phyloP scores from a whole-genome alignment of 225 moss, liverwort and hornwort genomes.

The Straminergon stramineum region DNA sequence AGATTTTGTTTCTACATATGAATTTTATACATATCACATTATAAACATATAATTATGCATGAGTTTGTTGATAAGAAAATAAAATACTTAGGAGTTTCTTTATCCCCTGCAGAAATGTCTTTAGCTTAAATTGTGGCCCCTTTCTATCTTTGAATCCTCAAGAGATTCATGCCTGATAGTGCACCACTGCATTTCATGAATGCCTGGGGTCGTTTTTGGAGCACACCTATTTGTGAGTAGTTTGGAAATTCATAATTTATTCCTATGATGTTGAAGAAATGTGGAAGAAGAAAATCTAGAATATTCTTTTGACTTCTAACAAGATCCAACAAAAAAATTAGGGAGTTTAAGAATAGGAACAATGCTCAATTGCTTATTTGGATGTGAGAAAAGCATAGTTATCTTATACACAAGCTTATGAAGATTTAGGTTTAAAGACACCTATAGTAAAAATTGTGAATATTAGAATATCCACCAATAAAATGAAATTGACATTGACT shows the following conservation, averaged over 20 bases:
- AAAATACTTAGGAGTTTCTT: background rate
- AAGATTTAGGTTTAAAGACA: background rate
- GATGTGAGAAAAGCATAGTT: background rate
- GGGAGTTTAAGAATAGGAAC: background rate
- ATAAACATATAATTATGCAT: background rate
- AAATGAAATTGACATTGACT: background rate
- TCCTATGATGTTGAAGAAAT: background rate
- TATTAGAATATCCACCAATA: background rate
- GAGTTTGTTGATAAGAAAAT: background rate
- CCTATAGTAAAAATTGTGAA: accelerated
- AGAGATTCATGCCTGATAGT: background rate
- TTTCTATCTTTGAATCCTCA: background rate
- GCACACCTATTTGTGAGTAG: background rate
- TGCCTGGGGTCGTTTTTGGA: accelerated
- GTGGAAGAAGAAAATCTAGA: background rate
- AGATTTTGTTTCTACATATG: background rate
- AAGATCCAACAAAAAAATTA: background rate
- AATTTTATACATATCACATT: background rate
- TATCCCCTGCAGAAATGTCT: accelerated
- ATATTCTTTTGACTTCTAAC: background rate
- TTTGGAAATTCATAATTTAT: background rate
- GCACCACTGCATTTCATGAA: background rate
- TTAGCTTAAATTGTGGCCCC: background rate
- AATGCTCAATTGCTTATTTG: background rate
- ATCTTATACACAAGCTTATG: background rate